phyloP scores from a whole-genome alignment of 257 asterid genomes.

The Solanum ahanhuiri region DNA sequence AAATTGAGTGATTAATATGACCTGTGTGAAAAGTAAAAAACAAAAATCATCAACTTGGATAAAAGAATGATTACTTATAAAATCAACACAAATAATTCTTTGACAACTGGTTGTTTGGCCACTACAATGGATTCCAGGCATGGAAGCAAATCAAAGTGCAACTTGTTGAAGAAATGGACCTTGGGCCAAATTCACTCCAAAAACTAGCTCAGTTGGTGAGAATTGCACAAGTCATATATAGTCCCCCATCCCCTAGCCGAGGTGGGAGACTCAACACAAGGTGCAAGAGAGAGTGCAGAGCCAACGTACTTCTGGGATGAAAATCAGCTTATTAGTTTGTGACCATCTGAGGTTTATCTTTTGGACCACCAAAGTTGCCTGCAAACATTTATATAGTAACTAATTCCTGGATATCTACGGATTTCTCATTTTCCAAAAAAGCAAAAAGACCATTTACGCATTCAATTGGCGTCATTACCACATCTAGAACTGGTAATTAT shows the following conservation, averaged over 20 bases:
- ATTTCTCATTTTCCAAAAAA: background rate
- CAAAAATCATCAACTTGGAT: background rate
- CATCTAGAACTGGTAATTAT: background rate
- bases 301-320: background rate
- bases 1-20: conserved; percentile 83
- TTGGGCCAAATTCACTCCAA: too few relatives aligned
- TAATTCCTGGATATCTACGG: background rate
- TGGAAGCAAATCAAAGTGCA: too few relatives aligned
- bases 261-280: background rate
- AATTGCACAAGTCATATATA: background rate
- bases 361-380: background rate
- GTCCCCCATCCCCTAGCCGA: background rate
- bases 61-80: background rate
- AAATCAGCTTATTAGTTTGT: background rate
- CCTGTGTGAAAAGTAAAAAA: conserved; percentile 24
- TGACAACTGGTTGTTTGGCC: background rate
- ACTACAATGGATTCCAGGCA: background rate
- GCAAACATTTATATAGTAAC: background rate
- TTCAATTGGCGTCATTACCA: background rate
- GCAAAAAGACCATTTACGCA: background rate
- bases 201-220: too few relatives aligned
- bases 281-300: background rate
- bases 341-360: background rate
- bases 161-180: too few relatives aligned
- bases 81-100: background rate